Base-by-base conservation (phyloP, 176 grass and related monocot species). In the Otatea glauca region DNA sequence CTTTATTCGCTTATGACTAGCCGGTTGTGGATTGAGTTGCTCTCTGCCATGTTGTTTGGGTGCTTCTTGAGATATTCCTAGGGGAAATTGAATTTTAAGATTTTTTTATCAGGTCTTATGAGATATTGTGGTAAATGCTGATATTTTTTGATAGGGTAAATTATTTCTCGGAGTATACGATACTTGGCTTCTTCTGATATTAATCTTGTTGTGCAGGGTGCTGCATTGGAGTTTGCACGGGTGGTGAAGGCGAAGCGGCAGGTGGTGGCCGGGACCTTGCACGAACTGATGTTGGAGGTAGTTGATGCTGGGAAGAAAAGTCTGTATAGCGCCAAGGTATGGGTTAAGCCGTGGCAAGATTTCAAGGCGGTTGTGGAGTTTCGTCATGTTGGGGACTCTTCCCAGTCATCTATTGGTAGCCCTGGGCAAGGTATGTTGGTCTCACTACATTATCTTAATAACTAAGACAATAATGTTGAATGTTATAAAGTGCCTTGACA, bases 321-420 rank as follows among this genome's bases (percentile, higher is more conserved):
- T 63, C 38, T 98, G 47, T 98, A 93, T 65, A 94, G 79, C 27
- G 95, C 95, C 41, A 98, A 98, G 83, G 95, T 98, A 17, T 98
- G 91, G 95, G 95, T 95, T 71, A 98, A 98, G 68, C 95, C 89
- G 7, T 98, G 95, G 92, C 78, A 92, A 62, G 79, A 95, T 83
- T 94, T 91, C 83, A 98, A 95, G 83, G 86, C 85, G 43, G 92
- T 98, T 67, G 85, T 94, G 4, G 95, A 95, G 79, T 98, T 98
- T 37, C 74, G 73, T 51, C 87, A 76, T 56, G 67, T 86, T 4
- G 81, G 60, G 9, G 81, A 88, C 13, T 89, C 86, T 53, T 74
- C 80, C 0, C 43, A 69, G 89, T 17, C 80, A 35, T 79, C 75
- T 1, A 18, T 49, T 63, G 85, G 4, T 65, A 75, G 41, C 50